Conservation (phyloP, 768 basidiomycete species). For the Austroboletus festivus region DNA sequence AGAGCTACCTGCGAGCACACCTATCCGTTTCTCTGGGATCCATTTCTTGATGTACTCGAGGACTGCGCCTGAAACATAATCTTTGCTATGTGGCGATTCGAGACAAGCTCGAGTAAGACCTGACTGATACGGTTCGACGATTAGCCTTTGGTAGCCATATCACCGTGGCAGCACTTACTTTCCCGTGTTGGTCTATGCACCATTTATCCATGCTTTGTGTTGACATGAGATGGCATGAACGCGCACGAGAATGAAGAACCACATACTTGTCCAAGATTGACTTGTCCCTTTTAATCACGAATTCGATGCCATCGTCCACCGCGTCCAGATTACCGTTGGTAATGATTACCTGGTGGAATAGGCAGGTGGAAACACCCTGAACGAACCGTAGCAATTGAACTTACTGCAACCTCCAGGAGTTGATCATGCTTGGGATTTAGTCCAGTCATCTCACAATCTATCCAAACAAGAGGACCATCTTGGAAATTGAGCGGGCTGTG, state of each 20-base stretch:
- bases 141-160: not conserved
- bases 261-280: conserved; percentile 63
- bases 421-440: conserved; percentile 63
- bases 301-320: conserved; percentile 80
- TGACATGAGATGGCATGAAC: not conserved
- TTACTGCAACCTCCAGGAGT: conserved; percentile 74
- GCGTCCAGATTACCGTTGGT: conserved; percentile 79
- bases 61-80: conserved; percentile 58
- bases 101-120: conserved; percentile 82
- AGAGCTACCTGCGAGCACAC: conserved; percentile 82
- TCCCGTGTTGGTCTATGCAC: conserved; percentile 81
- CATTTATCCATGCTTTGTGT: conserved; percentile 80
- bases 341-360: conserved; percentile 62
- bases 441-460: conserved; percentile 89
- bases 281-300: conserved; percentile 72
- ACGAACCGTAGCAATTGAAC: not conserved
- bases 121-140: conserved; percentile 45
- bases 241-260: not conserved
- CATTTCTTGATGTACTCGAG: conserved; percentile 80
- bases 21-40: conserved; percentile 64
- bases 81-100: conserved; percentile 59
- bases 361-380: no score
- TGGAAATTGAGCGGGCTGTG: conserved; percentile 4
- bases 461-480: conserved; percentile 45
- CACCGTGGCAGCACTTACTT: conserved; percentile 39